Base-by-base conservation (phyloP, 208 protist species). In the Zelonia costaricensis region DNA sequence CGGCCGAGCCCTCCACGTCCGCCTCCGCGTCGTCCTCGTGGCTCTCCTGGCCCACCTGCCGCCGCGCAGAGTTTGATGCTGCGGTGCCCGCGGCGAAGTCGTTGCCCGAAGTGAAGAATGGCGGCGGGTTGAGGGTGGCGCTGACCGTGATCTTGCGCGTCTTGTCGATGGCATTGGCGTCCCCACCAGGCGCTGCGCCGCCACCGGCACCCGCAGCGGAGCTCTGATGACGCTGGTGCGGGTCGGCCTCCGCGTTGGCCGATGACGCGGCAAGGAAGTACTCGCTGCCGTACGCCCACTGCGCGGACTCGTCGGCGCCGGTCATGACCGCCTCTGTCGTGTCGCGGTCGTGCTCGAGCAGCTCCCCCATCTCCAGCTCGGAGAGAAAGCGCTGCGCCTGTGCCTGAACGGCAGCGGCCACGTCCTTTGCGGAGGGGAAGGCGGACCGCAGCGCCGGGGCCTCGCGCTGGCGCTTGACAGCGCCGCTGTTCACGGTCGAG, bases 51-150 rank as follows among this genome's bases (percentile, higher is more conserved):
- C 0, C 16, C 33, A 8, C 15, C 30, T n/a, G 16, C 22, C 30
- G 25, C 2, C 15, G 13, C 36, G 18, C 42, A 10, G 7, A 15
- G 36, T 40, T 3, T 38, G 16, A 28, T 18, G 25, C 10, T 3
- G 46, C 31, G 3, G 47, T 28, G 10, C 69, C 30, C 5, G 75
- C 27, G 30, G 78, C 74, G 62, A 94, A 94, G 70, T 94, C 88
- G 38, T 77, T 47, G 0, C 84, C 84, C 18, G 74, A 73, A 8
- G 46, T 45, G 65, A 94, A 91, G 72, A 94, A 94, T 6, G 55
- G 40, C 10, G 88, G 88, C 30, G 78, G 82, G 2, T 64, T 52
- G 22, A 78, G n/a, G 0, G 39, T 42, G 25, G 56, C 20, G 63
- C 78, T 77, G 35, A 79, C 58, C 12, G 47, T 23, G 6, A 68